Percentiles rank a stretch among this genome's conserved stretches.
Conservation (phyloP, 768 basidiomycete species). For the Boletus subparvulus region DNA sequence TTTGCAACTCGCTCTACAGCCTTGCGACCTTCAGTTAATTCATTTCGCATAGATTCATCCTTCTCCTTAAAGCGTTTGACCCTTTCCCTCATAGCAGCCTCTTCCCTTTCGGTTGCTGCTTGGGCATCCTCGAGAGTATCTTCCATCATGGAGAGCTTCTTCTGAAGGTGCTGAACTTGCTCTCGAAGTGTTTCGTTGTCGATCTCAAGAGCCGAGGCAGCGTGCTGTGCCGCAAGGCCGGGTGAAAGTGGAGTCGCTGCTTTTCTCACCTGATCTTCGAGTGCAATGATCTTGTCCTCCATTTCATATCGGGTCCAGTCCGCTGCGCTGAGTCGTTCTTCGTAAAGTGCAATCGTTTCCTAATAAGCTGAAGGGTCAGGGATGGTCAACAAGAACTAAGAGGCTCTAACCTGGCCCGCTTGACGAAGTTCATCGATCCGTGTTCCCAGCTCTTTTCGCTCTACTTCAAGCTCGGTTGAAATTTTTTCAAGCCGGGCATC, state of each 20-base stretch:
- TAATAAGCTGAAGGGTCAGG: slow-evolving; percentile 29
- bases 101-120: slow-evolving; percentile 71
- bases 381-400: neutral
- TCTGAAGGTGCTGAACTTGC: slow-evolving; percentile 85
- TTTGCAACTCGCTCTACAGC: slow-evolving; percentile 63
- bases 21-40: slow-evolving; percentile 63
- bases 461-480: slow-evolving; percentile 49
- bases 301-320: slow-evolving; percentile 77
- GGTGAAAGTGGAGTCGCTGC: slow-evolving; percentile 35
- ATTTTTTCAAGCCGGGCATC: slow-evolving; percentile 46
- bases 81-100: slow-evolving; percentile 56
- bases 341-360: slow-evolving; percentile 95
- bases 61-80: slow-evolving; percentile 71
- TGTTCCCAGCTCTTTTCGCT: slow-evolving; percentile 61
- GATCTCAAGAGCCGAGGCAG: slow-evolving; percentile 79
- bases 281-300: slow-evolving; percentile 57
- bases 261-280: slow-evolving; percentile 53
- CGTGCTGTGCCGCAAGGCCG: slow-evolving; percentile 36
- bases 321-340: slow-evolving; percentile 74
- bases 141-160: slow-evolving; percentile 72
- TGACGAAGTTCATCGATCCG: slow-evolving; percentile 84
- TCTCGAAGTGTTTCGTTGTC: slow-evolving; percentile 92
- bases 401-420: slow-evolving; percentile 74
- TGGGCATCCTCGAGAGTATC: slow-evolving; percentile 82
- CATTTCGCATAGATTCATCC: slow-evolving; percentile 67